Conservation (phyloP, 352 stramenopile genomes). For the Phytophthora brassicae region DNA sequence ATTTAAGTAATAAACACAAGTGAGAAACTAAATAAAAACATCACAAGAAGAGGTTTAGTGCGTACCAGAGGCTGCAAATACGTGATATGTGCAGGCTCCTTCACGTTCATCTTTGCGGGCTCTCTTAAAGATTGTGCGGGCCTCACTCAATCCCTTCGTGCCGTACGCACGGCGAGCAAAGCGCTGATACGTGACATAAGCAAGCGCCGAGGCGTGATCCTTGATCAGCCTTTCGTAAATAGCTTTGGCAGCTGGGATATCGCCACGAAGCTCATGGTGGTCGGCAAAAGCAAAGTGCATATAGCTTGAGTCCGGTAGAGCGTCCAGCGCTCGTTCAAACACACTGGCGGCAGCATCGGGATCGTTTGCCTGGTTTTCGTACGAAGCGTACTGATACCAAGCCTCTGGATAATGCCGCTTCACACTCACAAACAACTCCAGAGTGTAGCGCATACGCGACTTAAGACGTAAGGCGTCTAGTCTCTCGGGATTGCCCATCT, state of each 20-base stretch:
- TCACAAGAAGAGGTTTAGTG: background rate
- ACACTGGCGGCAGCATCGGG: conserved; percentile 62
- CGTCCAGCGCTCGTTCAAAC: conserved; percentile 76
- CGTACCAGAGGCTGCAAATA: conserved; percentile 80
- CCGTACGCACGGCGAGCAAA: conserved; percentile 80
- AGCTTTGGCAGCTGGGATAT: conserved; percentile 62
- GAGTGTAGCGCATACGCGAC: conserved; percentile 79
- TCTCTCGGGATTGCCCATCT: conserved; percentile 78
- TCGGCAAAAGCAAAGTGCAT: conserved; percentile 81
- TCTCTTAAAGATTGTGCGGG: conserved; percentile 79
- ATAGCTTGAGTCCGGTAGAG: conserved; percentile 79
- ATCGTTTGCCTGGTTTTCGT: conserved; percentile 80
- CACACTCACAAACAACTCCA: conserved; percentile 80
- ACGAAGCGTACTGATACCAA: conserved; percentile 86
- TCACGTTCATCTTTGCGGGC: conserved; percentile 84
- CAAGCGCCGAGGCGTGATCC: conserved; percentile 68
- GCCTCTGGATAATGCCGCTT: conserved; percentile 78
- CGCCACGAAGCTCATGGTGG: conserved; percentile 74
- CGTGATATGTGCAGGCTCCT: conserved; percentile 80
- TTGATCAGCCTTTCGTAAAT: conserved; percentile 85
- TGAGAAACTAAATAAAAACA: conserved; percentile 3
- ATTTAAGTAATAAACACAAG: conserved; percentile 8
- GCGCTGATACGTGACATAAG: conserved; percentile 85
- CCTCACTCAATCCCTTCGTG: conserved; percentile 72
- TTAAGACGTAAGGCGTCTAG: conserved; percentile 80